A percentile compares a stretch with the other conserved stretches of the same genome.
Conservation (phyloP, 1,139 yeast species). For the Pichia terricola region DNA sequence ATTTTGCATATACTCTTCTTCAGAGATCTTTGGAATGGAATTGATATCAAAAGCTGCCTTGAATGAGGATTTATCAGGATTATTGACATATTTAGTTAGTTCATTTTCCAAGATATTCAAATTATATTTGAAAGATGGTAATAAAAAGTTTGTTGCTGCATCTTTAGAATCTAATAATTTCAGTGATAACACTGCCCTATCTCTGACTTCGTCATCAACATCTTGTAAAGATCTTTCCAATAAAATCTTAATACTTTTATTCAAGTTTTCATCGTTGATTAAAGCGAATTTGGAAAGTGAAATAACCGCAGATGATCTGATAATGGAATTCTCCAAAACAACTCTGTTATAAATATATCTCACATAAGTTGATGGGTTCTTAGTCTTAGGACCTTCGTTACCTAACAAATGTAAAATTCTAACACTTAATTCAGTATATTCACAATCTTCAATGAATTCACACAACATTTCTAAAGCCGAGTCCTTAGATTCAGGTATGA, state of each 20-base stretch:
- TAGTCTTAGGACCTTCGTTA: constrained; percentile 83
- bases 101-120: constrained; percentile 69
- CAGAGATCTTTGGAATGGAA: constrained; percentile 51
- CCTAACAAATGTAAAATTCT: constrained; percentile 87
- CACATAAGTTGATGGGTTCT: constrained; percentile 83
- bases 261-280: constrained; percentile 58
- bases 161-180: constrained; percentile 44
- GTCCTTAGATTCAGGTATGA: constrained; percentile 81
- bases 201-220: constrained; percentile 95
- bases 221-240: constrained; percentile 81
- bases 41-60: constrained; percentile 60
- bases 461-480: constrained; percentile 80
- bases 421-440: constrained; percentile 84
- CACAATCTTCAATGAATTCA: constrained; percentile 98
- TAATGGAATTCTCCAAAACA: constrained; percentile 88
- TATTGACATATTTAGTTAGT: constrained; percentile 60
- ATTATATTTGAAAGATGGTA: constrained; percentile 63
- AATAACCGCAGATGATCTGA: constrained; percentile 91
- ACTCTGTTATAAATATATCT: constrained; percentile 96
- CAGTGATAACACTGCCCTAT: constrained; percentile 84
- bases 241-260: constrained; percentile 63
- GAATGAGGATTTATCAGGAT: constrained; percentile 46
- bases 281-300: constrained; percentile 88
- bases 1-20: constrained; percentile 54
- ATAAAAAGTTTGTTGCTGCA: constrained; percentile 43